Evolutionary conservation across 306 rosid genomes (phyloP).

Genomic region (Vachellia collinsii): DNA sequence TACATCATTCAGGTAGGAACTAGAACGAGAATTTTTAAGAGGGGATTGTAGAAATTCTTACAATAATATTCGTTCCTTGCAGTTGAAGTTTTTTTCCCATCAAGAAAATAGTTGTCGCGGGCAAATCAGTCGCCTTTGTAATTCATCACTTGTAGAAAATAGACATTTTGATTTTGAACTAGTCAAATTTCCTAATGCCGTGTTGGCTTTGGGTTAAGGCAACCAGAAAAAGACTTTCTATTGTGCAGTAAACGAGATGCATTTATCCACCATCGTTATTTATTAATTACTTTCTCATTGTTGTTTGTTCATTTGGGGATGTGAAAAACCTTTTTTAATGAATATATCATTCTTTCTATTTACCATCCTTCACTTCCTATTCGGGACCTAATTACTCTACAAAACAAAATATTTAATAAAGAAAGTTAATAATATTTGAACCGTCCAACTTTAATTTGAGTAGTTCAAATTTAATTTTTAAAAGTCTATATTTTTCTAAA

Average conservation of each 20-base stretch:
- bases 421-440: too few relatives aligned
- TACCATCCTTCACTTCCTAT: not conserved
- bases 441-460: too few relatives aligned
- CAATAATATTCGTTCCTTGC: not conserved
- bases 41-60: not conserved
- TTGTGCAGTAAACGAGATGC: not conserved
- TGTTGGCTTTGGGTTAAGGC: not conserved
- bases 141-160: not conserved
- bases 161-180: not conserved
- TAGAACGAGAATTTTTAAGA: not conserved
- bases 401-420: too few relatives aligned
- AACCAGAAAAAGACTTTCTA: not conserved
- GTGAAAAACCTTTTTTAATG: not conserved
- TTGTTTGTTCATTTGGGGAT: too few relatives aligned
- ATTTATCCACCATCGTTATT: too few relatives aligned
- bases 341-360: too few relatives aligned
- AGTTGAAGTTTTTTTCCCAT: not conserved
- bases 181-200: not conserved
- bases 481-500: too few relatives aligned
- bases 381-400: too few relatives aligned
- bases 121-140: slow-evolving; percentile 7
- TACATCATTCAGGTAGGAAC: not conserved
- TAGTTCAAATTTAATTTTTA: too few relatives aligned
- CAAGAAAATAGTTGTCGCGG: not conserved
- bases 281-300: not conserved